These are phyloP conservation scores for Macadamia tetraphylla DNA, from an alignment of 164 flowering plant species.

Conservation along the genomic window DNA sequence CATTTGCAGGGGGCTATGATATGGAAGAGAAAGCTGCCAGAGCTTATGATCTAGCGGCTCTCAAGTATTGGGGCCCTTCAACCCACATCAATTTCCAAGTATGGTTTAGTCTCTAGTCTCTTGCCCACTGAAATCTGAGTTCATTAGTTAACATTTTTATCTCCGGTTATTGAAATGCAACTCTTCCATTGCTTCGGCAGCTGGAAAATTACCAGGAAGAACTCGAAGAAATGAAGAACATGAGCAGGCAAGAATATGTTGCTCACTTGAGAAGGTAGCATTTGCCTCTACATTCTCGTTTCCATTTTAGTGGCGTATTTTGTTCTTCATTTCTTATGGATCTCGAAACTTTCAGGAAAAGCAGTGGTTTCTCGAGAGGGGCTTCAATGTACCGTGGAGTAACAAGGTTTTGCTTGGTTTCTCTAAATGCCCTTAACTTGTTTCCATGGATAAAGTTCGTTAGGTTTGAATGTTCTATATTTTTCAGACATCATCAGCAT, in stretches of 20 bases:
- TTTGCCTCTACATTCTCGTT: neutral
- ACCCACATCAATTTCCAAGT: conserved; percentile 81
- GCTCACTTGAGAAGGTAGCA: conserved; percentile 79
- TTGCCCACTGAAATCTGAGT: neutral
- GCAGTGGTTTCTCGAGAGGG: conserved; percentile 92
- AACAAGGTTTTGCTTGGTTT: conserved; percentile 50
- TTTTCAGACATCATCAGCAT: conserved; percentile 77
- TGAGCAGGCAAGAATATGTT: conserved; percentile 86
- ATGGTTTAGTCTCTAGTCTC: conserved; percentile 5
- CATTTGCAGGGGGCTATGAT: conserved; percentile 75
- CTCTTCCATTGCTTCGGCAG: conserved; percentile 21
- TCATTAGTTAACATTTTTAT: neutral
- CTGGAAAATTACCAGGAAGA: conserved; percentile 57
- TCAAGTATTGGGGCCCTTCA: conserved; percentile 88
- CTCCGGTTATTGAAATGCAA: neutral
- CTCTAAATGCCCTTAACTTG: neutral
- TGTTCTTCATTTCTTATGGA: no score
- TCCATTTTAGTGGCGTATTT: neutral
- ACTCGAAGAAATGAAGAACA: conserved; percentile 86
- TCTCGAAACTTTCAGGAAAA: conserved; percentile 43
- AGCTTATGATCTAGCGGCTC: conserved; percentile 89
- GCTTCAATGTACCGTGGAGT: conserved; percentile 95
- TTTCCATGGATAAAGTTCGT: neutral
- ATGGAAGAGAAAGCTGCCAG: conserved; percentile 94
- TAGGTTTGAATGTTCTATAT: conserved; percentile 5